A percentile compares a stretch with the other conserved stretches of the same genome.
Evolutionary conservation across 352 stramenopile species (phyloP).

Genomic region (Phytophthora colocasiae): DNA sequence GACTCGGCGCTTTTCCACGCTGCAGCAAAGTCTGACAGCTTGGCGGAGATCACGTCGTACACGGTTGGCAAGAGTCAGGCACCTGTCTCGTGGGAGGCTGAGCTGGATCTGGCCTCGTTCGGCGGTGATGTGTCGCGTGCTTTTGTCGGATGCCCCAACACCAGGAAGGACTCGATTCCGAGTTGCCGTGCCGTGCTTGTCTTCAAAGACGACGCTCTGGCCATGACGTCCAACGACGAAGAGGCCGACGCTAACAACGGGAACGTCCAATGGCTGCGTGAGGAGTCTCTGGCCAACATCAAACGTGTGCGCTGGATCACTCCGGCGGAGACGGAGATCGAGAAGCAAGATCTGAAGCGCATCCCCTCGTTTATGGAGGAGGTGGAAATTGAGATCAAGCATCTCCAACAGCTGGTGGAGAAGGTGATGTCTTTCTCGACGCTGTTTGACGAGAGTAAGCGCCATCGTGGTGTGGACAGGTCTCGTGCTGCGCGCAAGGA

Average conservation of each 20-base stretch:
- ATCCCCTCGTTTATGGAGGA: constrained; percentile 83
- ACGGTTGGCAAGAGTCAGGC: constrained; percentile 36
- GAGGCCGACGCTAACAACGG: constrained; percentile 27
- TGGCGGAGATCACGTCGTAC: constrained; percentile 58
- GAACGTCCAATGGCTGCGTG: constrained; percentile 75
- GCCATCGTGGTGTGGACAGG: constrained; percentile 31
- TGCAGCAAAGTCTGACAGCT: constrained; percentile 26
- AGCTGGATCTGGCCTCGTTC: constrained; percentile 59
- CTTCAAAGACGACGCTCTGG: constrained; percentile 72
- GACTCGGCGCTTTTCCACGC: constrained; percentile 68
- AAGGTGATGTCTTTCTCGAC: constrained; percentile 56
- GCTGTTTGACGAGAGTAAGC: constrained; percentile 54
- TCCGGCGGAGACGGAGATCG: constrained; percentile 75
- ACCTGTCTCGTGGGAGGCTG: constrained; percentile 49
- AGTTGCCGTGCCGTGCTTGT: constrained; percentile 70
- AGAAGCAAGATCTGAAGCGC: constrained; percentile 72
- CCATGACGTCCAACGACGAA: constrained; percentile 78
- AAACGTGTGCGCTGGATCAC: constrained; percentile 83
- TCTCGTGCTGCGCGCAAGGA: constrained; percentile 57
- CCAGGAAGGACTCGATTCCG: constrained; percentile 60
- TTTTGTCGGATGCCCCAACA: constrained; percentile 64
- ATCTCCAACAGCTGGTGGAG: constrained; percentile 56
- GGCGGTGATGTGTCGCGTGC: constrained; percentile 55
- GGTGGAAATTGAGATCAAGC: constrained; percentile 63
- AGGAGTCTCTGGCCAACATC: constrained; percentile 82